These are phyloP conservation scores for Rubroboletus pulcherrimus DNA, from an alignment of 768 basidiomycete genomes.

Conservation along the genomic window DNA sequence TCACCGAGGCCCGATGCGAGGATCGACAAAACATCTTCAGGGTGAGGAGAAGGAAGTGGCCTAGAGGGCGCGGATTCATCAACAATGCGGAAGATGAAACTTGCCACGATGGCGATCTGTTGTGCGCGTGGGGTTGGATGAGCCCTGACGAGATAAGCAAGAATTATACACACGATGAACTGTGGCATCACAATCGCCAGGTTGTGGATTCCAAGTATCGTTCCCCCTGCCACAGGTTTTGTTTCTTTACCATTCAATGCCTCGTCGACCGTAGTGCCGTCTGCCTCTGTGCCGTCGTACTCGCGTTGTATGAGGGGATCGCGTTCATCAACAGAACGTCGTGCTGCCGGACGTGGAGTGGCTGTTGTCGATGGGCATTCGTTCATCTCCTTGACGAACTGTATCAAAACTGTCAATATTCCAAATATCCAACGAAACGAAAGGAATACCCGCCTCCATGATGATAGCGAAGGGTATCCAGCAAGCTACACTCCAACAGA, in stretches of 20 bases:
- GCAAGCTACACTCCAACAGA: constrained; percentile 97
- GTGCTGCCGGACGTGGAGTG: constrained; percentile 28
- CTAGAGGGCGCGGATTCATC: constrained; percentile 42
- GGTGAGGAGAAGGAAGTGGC: constrained; percentile 24
- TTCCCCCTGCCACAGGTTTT: constrained; percentile 74
- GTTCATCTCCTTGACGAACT: constrained; percentile 75
- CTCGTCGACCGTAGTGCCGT: constrained; percentile 35
- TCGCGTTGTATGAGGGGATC: constrained; percentile 60
- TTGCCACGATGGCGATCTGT: constrained; percentile 83
- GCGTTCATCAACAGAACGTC: constrained; percentile 28
- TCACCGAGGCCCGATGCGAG: constrained; percentile 32
- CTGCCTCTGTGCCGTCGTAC: constrained; percentile 39
- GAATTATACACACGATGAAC: constrained; percentile 64
- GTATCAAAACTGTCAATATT: neutral
- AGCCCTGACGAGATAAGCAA: neutral
- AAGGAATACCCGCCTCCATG: constrained; percentile 81
- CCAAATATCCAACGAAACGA: neutral
- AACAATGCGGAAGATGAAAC: constrained; percentile 77
- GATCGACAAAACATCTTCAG: constrained; percentile 30
- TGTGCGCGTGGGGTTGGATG: neutral
- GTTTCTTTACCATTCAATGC: constrained; percentile 21
- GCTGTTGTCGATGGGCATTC: constrained; percentile 26
- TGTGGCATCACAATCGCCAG: constrained; percentile 94
- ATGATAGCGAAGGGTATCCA: constrained; percentile 98
- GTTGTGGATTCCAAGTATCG: constrained; percentile 92